Evolutionary conservation across 148 eudicot genomes (phyloP).

Genomic region (Cornus controversa): DNA sequence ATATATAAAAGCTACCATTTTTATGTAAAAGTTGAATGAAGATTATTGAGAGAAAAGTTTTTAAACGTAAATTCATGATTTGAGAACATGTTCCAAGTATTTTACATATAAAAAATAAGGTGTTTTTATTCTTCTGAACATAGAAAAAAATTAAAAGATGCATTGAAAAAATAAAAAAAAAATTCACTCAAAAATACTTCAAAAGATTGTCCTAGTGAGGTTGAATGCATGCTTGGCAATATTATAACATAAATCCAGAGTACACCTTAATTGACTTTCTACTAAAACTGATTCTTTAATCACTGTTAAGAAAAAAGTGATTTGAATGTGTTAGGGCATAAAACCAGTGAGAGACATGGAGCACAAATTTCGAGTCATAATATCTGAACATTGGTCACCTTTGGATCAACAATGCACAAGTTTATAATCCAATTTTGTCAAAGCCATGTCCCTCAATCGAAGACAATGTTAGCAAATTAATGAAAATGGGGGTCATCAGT

Average conservation of each 20-base stretch:
- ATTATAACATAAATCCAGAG: background rate
- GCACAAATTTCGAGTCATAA: constrained; percentile 15
- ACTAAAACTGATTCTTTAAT: background rate
- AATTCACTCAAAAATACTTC: no score
- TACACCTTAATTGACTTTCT: constrained; percentile 5
- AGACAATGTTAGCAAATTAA: background rate
- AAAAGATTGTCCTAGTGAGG: no score
- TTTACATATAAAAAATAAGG: no score
- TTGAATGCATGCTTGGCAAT: background rate
- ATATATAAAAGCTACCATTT: background rate
- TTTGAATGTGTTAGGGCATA: background rate
- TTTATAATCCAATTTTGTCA: constrained; percentile 4
- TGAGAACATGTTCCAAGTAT: no score
- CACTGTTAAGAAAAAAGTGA: background rate
- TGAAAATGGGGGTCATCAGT: background rate
- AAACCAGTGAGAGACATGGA: background rate
- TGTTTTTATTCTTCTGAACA: background rate
- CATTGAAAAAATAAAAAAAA: no score
- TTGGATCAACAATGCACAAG: constrained; percentile 2
- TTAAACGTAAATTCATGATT: no score
- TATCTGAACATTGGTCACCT: constrained; percentile 1
- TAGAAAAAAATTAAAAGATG: background rate
- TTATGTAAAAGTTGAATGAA: background rate
- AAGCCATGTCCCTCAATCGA: background rate
- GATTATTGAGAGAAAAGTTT: no score